Evolutionary conservation across 1,284 basidiomycete genomes (phyloP), one percentile per base, ranked within the genome.

Genomic region (Sporisorium sorghi): DNA sequence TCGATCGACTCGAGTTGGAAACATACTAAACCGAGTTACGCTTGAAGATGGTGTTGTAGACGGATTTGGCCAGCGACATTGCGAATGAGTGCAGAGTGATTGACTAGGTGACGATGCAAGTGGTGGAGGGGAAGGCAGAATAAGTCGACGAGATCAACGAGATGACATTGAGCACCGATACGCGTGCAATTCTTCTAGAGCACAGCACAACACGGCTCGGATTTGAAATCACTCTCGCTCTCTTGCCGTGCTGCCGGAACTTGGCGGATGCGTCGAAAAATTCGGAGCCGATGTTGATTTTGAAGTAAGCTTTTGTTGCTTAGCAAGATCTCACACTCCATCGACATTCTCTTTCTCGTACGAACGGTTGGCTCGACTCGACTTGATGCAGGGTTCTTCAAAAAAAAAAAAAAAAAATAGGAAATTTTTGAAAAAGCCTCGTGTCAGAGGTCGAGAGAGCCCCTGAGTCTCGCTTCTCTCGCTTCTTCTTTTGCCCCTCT

Each of bases 21-120:
- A 80, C 79, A 65, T 61, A 81, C 79, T 76, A 82, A 70, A 82
- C 69, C 23, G 77, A 78, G 73, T 82, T 82, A 58, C 80, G 66
- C 75, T 82, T 82, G 73, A 82, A 82, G 58, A 82, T 53, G 56
- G 73, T 74, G 55, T 74, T 66, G 77, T 82, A 82, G 63, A 82
- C 53, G 30, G 66, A 60, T 50, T 64, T 69, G 52, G 72, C 58
- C 59, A 81, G 49, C 53, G 74, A 71, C 79, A 81, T 81, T 53
- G 58, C 72, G 56, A 60, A 19, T 39, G 35, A 19, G 19, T 35
- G 57, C n/a, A 32, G 9, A 32, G 44, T 43, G 47, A n/a, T 40
- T 42, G 57, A 58, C 37, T 50, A 52, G 44, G 42, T 60, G 53
- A 58, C 43, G 61, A 51, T 59, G 52, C 21, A 12, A 5, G 46